Conservation (phyloP, 306 rosid species). For the Sindora glabra region DNA sequence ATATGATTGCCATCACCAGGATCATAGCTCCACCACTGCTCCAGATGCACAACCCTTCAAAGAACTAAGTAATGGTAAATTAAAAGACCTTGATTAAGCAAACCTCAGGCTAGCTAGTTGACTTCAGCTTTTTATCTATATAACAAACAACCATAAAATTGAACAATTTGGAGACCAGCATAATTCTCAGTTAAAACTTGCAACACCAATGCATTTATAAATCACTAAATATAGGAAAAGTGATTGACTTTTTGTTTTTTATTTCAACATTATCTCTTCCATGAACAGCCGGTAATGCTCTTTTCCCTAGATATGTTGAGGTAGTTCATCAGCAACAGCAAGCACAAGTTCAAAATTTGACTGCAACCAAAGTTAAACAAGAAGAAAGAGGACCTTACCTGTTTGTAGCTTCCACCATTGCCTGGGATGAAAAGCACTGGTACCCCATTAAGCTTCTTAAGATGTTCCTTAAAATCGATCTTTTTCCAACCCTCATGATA, state of each 20-base stretch:
- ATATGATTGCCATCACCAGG: no score
- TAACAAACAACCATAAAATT: constrained; percentile 6
- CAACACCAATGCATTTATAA: neutral
- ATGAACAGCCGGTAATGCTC: neutral
- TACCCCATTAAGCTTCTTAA: constrained; percentile 71
- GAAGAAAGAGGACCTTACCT: constrained; percentile 66
- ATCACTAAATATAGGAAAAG: neutral
- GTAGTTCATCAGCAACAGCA: constrained; percentile 1
- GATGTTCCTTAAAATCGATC: constrained; percentile 79
- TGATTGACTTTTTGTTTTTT: neutral
- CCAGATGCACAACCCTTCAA: no score
- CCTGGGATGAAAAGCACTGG: constrained; percentile 97
- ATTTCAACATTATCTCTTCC: neutral
- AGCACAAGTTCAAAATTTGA: neutral
- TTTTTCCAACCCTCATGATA: constrained; percentile 96
- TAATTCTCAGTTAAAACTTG: neutral
- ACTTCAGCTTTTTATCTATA: neutral
- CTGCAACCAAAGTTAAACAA: neutral
- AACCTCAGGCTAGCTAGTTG: constrained; percentile 3
- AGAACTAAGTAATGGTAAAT: neutral
- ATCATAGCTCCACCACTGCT: no score
- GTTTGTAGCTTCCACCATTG: constrained; percentile 98
- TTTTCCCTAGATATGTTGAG: neutral
- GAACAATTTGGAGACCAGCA: neutral
- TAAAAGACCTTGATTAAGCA: constrained; percentile 6